phyloP scores from a whole-genome alignment of 2,329 filamentous ascomycete genomes.

The Ceratocystis alfenasii region DNA sequence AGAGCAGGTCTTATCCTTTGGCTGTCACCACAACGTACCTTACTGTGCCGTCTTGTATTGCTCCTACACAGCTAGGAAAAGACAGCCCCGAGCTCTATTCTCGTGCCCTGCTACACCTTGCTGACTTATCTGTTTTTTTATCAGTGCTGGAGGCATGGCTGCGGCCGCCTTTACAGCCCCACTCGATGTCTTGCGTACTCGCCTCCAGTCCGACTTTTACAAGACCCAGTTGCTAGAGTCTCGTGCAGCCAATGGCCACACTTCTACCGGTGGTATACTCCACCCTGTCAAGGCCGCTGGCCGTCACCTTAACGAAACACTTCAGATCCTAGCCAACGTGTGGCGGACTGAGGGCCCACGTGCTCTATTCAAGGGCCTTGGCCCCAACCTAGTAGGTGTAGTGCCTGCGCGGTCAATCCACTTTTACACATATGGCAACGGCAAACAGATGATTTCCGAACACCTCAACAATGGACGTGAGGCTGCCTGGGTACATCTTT shows the following conservation, averaged over 20 bases:
- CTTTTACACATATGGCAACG: slow-evolving; percentile 87
- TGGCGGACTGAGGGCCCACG: slow-evolving; percentile 71
- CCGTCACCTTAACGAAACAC: slow-evolving; percentile 72
- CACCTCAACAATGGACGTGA: slow-evolving; percentile 60
- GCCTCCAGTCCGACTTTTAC: slow-evolving; percentile 85
- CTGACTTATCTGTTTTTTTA: slow-evolving; percentile 16
- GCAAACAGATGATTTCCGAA: slow-evolving; percentile 68
- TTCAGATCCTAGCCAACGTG: slow-evolving; percentile 73
- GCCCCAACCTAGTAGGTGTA: slow-evolving; percentile 79
- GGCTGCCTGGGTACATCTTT: slow-evolving; percentile 63
- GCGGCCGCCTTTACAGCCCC: slow-evolving; percentile 86
- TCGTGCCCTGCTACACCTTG: background rate
- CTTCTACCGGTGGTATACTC: slow-evolving; percentile 30
- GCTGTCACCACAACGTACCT: background rate
- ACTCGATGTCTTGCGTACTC: slow-evolving; percentile 85
- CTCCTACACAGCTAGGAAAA: background rate
- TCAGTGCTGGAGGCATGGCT: slow-evolving; percentile 76
- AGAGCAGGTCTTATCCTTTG: background rate
- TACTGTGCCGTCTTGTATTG: no score
- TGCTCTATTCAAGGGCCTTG: slow-evolving; percentile 84
- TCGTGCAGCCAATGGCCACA: slow-evolving; percentile 46
- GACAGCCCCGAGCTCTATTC: background rate
- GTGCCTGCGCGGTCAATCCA: slow-evolving; percentile 85
- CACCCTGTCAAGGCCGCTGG: slow-evolving; percentile 53
- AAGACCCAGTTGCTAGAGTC: slow-evolving; percentile 64